Percentiles rank a stretch among this genome's conserved stretches.
Conservation (phyloP, 1,284 basidiomycete genomes). For the Tranzscheliella williamsii region DNA sequence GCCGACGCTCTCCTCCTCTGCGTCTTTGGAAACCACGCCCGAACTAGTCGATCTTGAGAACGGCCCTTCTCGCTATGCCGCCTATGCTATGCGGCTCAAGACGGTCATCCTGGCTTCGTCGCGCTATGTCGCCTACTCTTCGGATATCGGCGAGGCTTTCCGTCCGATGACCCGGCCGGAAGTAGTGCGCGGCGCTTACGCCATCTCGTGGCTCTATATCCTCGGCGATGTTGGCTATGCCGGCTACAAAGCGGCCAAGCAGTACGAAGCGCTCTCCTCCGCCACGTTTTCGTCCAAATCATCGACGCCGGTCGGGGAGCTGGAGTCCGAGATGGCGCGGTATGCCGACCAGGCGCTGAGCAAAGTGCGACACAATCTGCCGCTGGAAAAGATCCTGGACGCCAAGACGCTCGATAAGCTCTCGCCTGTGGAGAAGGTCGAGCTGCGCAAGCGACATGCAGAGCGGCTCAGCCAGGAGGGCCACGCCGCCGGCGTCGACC, state of each 20-base stretch:
- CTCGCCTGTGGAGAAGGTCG: conserved; percentile 37
- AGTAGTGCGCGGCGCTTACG: conserved; percentile 81
- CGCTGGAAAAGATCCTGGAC: conserved; percentile 31
- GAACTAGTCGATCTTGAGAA: conserved; percentile 42
- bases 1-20: conserved; percentile 16
- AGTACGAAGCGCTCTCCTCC: conserved; percentile 21
- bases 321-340: conserved; percentile 30
- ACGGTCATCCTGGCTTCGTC: conserved; percentile 42
- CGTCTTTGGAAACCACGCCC: conserved; percentile 3
- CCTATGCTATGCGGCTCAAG: conserved; percentile 50
- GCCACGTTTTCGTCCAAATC: conserved; percentile 12
- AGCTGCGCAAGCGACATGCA: conserved; percentile 33
- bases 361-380: conserved; percentile 11
- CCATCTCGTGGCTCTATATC: conserved; percentile 75
- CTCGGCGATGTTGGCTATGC: conserved; percentile 86
- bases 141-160: conserved; percentile 90
- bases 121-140: conserved; percentile 67
- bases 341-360: conserved; percentile 20
- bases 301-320: conserved; percentile 7
- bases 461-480: conserved; percentile 24
- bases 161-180: conserved; percentile 79
- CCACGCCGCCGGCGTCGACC: conserved; percentile 20
- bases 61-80: conserved; percentile 42
- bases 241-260: conserved; percentile 68
- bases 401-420: conserved; percentile 21